phyloP scores from a whole-genome alignment of 208 protist genomes.

The Trypanosoma melophagium region DNA sequence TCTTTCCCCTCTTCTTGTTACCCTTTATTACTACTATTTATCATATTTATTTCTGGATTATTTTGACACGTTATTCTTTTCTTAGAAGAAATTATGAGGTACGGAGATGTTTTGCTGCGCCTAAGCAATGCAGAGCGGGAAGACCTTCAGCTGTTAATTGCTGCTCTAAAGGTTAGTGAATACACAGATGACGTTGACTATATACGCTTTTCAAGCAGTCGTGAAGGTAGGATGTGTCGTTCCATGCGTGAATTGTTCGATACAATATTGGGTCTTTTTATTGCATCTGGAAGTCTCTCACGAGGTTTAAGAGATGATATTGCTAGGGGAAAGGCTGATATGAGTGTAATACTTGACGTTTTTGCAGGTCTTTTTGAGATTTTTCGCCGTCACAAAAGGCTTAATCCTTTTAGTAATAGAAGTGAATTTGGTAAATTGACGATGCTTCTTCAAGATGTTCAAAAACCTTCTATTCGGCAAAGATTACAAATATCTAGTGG shows the following conservation, averaged over 20 bases:
- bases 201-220: slow-evolving; percentile 49
- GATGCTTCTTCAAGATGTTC: slow-evolving; percentile 95
- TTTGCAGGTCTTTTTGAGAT: slow-evolving; percentile 94
- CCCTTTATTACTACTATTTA: too few relatives aligned
- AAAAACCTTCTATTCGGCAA: slow-evolving; percentile 54
- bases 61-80: background rate
- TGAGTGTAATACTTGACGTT: slow-evolving; percentile 47
- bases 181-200: slow-evolving; percentile 90
- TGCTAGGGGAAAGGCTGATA: slow-evolving; percentile 34
- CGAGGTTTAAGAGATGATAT: slow-evolving; percentile 59
- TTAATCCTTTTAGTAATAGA: slow-evolving; percentile 94
- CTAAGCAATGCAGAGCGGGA: slow-evolving; percentile 75
- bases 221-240: slow-evolving; percentile 55
- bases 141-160: slow-evolving; percentile 84
- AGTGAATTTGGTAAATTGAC: slow-evolving; percentile 96
- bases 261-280: slow-evolving; percentile 69
- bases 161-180: slow-evolving; percentile 86
- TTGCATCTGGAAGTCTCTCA: slow-evolving; percentile 73
- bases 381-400: slow-evolving; percentile 95
- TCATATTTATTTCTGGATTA: background rate
- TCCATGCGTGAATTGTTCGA: slow-evolving; percentile 78
- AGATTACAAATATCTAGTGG: slow-evolving; percentile 46
- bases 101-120: slow-evolving; percentile 46
- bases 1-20: too few relatives aligned
- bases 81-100: slow-evolving; percentile 7